phyloP scores from a whole-genome alignment of 306 rosid species.

The Rosa persica region DNA sequence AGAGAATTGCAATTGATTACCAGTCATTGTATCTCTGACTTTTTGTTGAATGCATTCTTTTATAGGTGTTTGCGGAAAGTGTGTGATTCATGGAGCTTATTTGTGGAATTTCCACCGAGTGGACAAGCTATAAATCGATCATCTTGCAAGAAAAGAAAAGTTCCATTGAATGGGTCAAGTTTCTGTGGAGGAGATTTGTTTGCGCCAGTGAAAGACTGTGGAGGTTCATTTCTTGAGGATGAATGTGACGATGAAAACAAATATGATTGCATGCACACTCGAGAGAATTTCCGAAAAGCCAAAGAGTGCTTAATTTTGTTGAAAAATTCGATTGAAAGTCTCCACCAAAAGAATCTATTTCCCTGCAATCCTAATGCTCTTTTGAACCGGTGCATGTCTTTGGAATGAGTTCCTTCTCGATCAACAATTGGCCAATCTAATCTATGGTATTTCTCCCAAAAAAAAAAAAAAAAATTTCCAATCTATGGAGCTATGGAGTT shows the following conservation, averaged over 20 bases:
- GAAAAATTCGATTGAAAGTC: conserved; percentile 68
- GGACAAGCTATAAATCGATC: conserved; percentile 39
- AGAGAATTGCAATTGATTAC: background rate
- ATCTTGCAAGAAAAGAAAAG: conserved; percentile 64
- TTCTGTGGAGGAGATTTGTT: conserved; percentile 26
- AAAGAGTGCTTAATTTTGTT: conserved; percentile 64
- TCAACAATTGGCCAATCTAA: background rate
- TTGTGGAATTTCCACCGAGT: conserved; percentile 47
- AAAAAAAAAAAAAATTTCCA: background rate
- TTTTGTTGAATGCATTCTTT: conserved; percentile 25
- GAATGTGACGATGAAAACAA: conserved; percentile 29
- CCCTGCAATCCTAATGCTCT: conserved; percentile 77
- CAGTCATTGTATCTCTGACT: background rate
- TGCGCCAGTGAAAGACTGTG: conserved; percentile 22
- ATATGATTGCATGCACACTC: conserved; percentile 26
- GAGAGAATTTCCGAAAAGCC: conserved; percentile 48
- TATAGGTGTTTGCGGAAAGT: conserved; percentile 65
- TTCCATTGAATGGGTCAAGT: conserved; percentile 25
- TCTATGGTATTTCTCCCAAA: background rate
- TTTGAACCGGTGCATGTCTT: conserved; percentile 49
- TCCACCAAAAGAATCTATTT: conserved; percentile 71
- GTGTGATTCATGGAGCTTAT: conserved; percentile 58
- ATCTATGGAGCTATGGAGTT: background rate
- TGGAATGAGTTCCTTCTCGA: conserved; percentile 8
- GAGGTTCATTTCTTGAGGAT: conserved; percentile 21